Percentiles rank a stretch among this genome's conserved stretches.
Evolutionary conservation across 1,139 yeast species (phyloP).

Genomic region (Taphrina sp.): DNA sequence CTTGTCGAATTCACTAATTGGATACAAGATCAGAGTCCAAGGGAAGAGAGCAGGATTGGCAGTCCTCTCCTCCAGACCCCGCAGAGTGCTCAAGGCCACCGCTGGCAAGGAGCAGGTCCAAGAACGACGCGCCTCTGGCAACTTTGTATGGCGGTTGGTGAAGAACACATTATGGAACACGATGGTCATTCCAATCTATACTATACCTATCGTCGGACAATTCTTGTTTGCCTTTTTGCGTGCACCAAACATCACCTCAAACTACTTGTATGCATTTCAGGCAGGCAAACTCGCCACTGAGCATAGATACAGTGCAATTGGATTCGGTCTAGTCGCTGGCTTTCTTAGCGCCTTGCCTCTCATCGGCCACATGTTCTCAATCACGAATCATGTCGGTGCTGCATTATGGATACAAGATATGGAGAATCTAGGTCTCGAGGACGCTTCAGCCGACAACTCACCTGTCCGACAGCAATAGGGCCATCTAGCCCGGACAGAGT

Average conservation of each 20-base stretch:
- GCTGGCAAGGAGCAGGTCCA: neutral
- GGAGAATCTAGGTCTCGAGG: neutral
- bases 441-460: neutral
- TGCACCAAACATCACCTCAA: slow-evolving; percentile 9
- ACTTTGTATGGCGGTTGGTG: slow-evolving; percentile 9
- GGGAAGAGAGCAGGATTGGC: slow-evolving; percentile 15
- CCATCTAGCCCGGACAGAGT: too few species aligned
- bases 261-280: slow-evolving; percentile 3
- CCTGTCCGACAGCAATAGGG: neutral
- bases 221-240: slow-evolving; percentile 4
- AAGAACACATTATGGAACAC: slow-evolving; percentile 14
- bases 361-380: slow-evolving; percentile 13
- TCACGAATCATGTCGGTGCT: slow-evolving; percentile 13
- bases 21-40: slow-evolving; percentile 12
- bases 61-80: slow-evolving; percentile 3
- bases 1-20: slow-evolving; percentile 10
- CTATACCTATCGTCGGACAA: slow-evolving; percentile 8
- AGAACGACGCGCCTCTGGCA: neutral
- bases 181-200: slow-evolving; percentile 5
- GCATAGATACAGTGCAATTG: slow-evolving; percentile 7
- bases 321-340: slow-evolving; percentile 13
- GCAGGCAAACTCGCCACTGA: neutral
- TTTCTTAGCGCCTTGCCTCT: slow-evolving; percentile 4
- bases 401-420: slow-evolving; percentile 21
- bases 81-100: neutral